Conservation (phyloP, 768 basidiomycete species). For the Lactarius quietus region DNA sequence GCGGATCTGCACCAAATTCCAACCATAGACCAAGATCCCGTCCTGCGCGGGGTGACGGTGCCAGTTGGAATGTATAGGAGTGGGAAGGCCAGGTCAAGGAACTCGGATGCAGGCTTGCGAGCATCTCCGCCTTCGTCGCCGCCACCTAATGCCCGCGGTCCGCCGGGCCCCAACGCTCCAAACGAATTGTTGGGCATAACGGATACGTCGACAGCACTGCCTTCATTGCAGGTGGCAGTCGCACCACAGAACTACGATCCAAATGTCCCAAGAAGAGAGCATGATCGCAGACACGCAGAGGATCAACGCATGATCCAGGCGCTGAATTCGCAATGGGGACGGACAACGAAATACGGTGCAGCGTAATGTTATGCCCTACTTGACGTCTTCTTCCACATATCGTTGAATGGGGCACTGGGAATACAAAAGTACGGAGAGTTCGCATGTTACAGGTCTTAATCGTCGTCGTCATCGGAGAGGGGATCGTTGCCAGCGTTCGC, state of each 20-base stretch:
- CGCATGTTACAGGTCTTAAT: slow-evolving; percentile 34
- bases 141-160: slow-evolving; percentile 27
- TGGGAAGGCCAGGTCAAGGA: slow-evolving; percentile 40
- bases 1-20: slow-evolving; percentile 38
- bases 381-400: slow-evolving; percentile 13
- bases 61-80: slow-evolving; percentile 41
- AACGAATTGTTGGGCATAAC: slow-evolving; percentile 3
- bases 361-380: slow-evolving; percentile 23
- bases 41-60: slow-evolving; percentile 35
- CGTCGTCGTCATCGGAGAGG: slow-evolving; percentile 53
- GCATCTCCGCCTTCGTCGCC: slow-evolving; percentile 29
- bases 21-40: slow-evolving; percentile 38
- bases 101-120: slow-evolving; percentile 32
- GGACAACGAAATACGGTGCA: slow-evolving; percentile 10
- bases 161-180: slow-evolving; percentile 24
- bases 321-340: slow-evolving; percentile 40
- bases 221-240: slow-evolving; percentile 42
- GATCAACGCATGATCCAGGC: slow-evolving; percentile 60
- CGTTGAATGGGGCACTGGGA: not conserved
- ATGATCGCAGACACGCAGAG: slow-evolving; percentile 45
- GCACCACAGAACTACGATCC: slow-evolving; percentile 32
- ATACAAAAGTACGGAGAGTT: slow-evolving; percentile 7
- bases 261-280: slow-evolving; percentile 30
- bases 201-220: slow-evolving; percentile 34
- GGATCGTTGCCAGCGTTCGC: slow-evolving; percentile 50